Evolutionary conservation across 768 basidiomycete genomes (phyloP).

Genomic region (Lactarius quietus): DNA sequence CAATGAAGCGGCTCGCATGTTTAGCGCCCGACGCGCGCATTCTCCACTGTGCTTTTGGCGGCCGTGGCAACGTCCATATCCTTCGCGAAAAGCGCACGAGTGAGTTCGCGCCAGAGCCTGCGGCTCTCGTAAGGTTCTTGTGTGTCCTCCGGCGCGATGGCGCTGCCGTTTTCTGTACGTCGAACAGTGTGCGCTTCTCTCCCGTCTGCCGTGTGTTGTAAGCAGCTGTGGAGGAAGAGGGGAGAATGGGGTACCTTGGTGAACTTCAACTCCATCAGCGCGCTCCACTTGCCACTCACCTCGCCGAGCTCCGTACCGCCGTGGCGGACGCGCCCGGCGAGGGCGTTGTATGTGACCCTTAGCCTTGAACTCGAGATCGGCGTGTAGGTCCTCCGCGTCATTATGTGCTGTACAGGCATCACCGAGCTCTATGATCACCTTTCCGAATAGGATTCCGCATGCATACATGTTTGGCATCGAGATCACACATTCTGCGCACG

Average conservation of each 20-base stretch:
- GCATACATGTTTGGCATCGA: conserved; percentile 99
- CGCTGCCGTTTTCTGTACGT: conserved; percentile 71
- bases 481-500: conserved; percentile 62
- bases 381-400: conserved; percentile 65
- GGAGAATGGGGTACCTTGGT: conserved; percentile 49
- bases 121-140: conserved; percentile 83
- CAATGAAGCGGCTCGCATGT: conserved; percentile 80
- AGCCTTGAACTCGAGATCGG: conserved; percentile 96
- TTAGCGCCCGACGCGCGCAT: conserved; percentile 66
- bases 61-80: conserved; percentile 95
- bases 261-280: conserved; percentile 80
- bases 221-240: background rate
- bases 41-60: conserved; percentile 88
- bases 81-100: conserved; percentile 75
- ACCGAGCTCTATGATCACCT: conserved; percentile 95
- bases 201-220: conserved; percentile 45
- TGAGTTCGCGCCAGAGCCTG: conserved; percentile 81
- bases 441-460: conserved; percentile 80
- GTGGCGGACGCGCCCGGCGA: conserved; percentile 74
- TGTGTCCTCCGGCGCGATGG: conserved; percentile 71
- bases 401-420: conserved; percentile 85
- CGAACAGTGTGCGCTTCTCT: conserved; percentile 75
- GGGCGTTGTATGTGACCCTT: conserved; percentile 93
- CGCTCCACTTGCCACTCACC: conserved; percentile 87
- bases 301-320: conserved; percentile 72